Evolutionary conservation across 495 filamentous ascomycete species (phyloP).

Genomic region (Xylaria nigripes): DNA sequence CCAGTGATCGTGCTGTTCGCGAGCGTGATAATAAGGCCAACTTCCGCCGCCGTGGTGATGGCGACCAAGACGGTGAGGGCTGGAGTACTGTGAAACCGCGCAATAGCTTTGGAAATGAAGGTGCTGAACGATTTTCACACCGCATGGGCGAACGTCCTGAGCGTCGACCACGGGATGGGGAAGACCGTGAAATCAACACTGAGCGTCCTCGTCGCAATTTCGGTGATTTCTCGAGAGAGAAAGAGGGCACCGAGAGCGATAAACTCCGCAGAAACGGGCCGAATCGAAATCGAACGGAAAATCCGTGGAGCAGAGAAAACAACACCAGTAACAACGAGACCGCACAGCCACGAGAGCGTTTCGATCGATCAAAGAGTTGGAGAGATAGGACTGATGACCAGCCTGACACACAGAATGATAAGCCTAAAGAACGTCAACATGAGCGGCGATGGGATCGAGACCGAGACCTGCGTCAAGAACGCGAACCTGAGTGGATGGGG

Average conservation of each 20-base stretch:
- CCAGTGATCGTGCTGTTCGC: conserved; percentile 30
- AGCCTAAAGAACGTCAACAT: conserved; percentile 34
- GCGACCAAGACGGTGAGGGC: conserved; percentile 49
- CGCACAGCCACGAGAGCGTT: conserved; percentile 46
- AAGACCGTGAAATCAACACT: conserved; percentile 43
- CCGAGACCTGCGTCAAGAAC: conserved; percentile 56
- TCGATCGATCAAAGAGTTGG: conserved; percentile 54
- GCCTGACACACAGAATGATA: conserved; percentile 33
- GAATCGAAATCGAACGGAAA: conserved; percentile 35
- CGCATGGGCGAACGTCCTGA: conserved; percentile 42
- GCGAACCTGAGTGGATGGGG: conserved; percentile 85
- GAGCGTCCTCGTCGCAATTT: conserved; percentile 47
- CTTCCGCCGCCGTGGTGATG: conserved; percentile 43
- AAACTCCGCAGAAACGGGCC: conserved; percentile 48
- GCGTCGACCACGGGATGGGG: conserved; percentile 34
- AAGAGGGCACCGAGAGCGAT: conserved; percentile 47
- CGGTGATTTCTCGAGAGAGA: conserved; percentile 41
- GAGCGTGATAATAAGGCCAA: conserved; percentile 41
- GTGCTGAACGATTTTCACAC: conserved; percentile 53
- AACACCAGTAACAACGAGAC: conserved; percentile 22
- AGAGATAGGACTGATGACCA: conserved; percentile 52
- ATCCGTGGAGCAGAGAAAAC: conserved; percentile 33
- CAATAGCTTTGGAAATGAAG: conserved; percentile 57
- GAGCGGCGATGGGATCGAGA: conserved; percentile 57
- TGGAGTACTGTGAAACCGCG: conserved; percentile 55